Percentiles rank a stretch among this genome's conserved stretches.
Conservation (phyloP, 2,329 filamentous ascomycete genomes). For the Spiromastix sp. region DNA sequence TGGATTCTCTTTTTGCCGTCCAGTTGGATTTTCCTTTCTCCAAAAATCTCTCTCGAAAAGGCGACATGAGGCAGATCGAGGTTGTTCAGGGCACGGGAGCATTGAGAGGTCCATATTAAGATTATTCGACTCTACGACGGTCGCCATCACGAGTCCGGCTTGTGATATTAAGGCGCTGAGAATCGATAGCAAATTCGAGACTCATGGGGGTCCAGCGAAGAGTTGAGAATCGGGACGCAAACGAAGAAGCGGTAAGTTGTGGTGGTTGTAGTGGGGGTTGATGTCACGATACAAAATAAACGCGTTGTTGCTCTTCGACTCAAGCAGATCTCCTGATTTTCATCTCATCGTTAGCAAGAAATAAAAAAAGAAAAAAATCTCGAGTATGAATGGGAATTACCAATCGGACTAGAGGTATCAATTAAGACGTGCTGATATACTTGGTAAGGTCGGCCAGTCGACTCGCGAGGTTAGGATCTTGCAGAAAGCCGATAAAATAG, state of each 20-base stretch:
- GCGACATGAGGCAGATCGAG: neutral
- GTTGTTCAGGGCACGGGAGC: neutral
- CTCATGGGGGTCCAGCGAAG: conserved; percentile 3
- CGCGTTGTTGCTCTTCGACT: neutral
- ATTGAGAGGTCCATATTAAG: neutral
- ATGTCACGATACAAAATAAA: neutral
- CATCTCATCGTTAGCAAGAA: neutral
- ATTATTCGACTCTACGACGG: neutral
- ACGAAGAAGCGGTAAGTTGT: conserved; percentile 6
- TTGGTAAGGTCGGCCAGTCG: neutral
- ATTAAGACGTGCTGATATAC: neutral
- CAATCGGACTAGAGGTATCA: too few species aligned
- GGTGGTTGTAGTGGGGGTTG: conserved; percentile 1
- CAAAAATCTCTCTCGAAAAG: neutral
- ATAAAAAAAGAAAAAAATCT: neutral
- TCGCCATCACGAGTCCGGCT: conserved; percentile 2
- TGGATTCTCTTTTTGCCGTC: too few species aligned
- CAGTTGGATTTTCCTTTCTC: neutral
- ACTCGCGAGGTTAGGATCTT: conserved; percentile 4
- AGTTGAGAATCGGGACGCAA: neutral
- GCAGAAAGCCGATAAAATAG: conserved; percentile 5
- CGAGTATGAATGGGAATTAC: too few species aligned
- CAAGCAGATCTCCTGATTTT: neutral
- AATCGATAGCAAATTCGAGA: conserved; percentile 1
- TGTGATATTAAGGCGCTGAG: neutral